Evolutionary conservation across 2,329 filamentous ascomycete species (phyloP).

Genomic region (Phoma sp.): DNA sequence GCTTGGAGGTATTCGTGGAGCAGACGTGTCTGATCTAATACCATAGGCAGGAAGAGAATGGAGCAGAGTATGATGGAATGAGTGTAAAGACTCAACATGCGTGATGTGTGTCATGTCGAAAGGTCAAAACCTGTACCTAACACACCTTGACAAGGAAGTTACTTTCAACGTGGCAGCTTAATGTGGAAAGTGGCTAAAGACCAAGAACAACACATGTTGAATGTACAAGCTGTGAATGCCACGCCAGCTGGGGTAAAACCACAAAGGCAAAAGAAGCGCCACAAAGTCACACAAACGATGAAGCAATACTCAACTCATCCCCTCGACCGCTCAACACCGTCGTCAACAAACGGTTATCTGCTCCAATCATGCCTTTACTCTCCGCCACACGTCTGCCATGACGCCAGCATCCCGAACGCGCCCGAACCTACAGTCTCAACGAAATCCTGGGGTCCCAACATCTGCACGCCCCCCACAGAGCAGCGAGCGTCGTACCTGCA

Average conservation of each 20-base stretch:
- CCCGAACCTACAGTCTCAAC: constrained; percentile 12
- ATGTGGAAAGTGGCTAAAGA: neutral
- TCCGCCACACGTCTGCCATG: neutral
- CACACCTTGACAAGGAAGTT: neutral
- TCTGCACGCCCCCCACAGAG: constrained; percentile 7
- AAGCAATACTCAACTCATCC: neutral
- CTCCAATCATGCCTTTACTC: constrained; percentile 2
- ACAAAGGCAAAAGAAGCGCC: neutral
- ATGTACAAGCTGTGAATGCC: neutral
- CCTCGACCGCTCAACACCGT: too few relatives aligned
- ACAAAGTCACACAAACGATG: neutral
- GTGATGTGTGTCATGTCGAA: neutral
- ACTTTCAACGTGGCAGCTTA: neutral
- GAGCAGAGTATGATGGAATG: neutral
- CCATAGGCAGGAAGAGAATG: neutral
- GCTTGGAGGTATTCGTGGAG: neutral
- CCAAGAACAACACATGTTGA: neutral
- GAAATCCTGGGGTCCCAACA: constrained; percentile 9
- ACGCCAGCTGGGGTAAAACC: neutral
- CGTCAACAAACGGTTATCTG: neutral
- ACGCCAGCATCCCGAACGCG: constrained; percentile 1
- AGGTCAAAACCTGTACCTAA: too few relatives aligned
- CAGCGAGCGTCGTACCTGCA: constrained; percentile 13
- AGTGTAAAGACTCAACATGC: neutral
- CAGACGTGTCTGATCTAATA: neutral